Base-by-base conservation (phyloP, 2,329 filamentous ascomycete genomes). In the Aspergillus awamori region DNA sequence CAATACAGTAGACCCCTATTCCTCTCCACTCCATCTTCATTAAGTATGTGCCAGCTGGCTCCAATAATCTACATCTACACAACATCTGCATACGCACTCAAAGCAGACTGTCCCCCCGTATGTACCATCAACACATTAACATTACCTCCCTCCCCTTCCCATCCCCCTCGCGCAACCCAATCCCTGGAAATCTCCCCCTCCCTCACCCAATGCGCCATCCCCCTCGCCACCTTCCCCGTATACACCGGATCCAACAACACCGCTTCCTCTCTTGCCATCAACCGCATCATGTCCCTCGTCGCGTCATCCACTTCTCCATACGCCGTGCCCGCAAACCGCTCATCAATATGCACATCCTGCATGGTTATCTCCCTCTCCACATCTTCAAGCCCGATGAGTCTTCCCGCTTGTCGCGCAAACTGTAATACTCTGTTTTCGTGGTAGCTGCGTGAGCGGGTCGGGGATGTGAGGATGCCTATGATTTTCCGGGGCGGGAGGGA, bases 71-170 rank as follows among this genome's bases (percentile, higher is more conserved):
- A 20, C 20, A 20, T 20, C 54, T 36, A 61, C 15, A 63, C 58
- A 30, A 63, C 53, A 45, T 71, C 69, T 2, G 66, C 67, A 53
- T 76, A 76, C 36, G 74, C 74, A 45, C 68, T 64, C n/a, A 76
- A 52, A 1, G 73, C 71, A 41, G 71, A 67, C 59, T 76, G 74
- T 5, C 74, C 74, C 8, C 74, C 74, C 1, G 74, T 77, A 63
- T 77, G 74, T n/a, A 77, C 71, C 39, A 77, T 76, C 20, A 77
- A 63, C 7, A 67, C 69, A 68, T 76, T 76, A 7, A 70, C 69
- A 68, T 76, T 76, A 6, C 70, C 61, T n/a, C 63, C 48, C n/a
- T 65, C 53, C 36, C 61, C 49, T 2, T 24, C 43, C 36, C 57
- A 17, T 10, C 36, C n/a, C 4, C 43, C 45, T 6, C 22, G n/a